Base-by-base conservation (phyloP, 2,329 filamentous ascomycete genomes). In the Metarhizium brunneum region DNA sequence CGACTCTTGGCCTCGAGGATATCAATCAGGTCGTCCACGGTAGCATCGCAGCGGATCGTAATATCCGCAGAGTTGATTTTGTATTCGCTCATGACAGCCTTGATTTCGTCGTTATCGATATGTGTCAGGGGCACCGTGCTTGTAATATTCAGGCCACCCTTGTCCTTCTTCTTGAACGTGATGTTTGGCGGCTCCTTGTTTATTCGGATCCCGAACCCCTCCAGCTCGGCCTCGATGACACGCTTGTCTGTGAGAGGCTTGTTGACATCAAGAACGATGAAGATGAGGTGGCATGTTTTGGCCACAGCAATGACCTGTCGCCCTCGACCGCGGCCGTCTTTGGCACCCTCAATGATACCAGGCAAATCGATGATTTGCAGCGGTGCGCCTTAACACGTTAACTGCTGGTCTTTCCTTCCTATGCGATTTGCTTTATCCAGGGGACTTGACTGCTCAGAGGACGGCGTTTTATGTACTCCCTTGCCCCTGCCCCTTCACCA, bases 131-230 rank as follows among this genome's bases (percentile, higher is more conserved):
- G 90, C 48, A 94, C 87, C 2, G 94, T 99, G 73, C 84, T 94
- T n/a, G 92, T 96, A 68, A 99, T 94, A 67, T 89, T 92, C 68
- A 99, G 84, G 40, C 94, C 94, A 63, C 94, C 94, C 68, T 97
- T 97, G 74, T 99, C 94, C 79, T 99, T 99, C 80, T 99, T 99
- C 76, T 87, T 95, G 79, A 96, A 96, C n/a, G 94, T 89, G 66
- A 99, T 99, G 71, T 99, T 99, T 45, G 94, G 94, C 30, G 94
- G 94, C 64, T 85, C 76, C 78, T 97, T 99, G 79, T 99, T 99
- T 77, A 97, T 92, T 56, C 94, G 84, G 68, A 99, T 96, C 38
- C 94, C 94, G 66, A 99, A 99, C 7, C 94, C 94, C 71, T 99
- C 94, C 69, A 99, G 74, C 76, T 99, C 94, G 53, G 84, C 81